These are phyloP conservation scores for Xylariaceae sp. DNA, from an alignment of 2,329 filamentous ascomycete species.

Conservation along the genomic window DNA sequence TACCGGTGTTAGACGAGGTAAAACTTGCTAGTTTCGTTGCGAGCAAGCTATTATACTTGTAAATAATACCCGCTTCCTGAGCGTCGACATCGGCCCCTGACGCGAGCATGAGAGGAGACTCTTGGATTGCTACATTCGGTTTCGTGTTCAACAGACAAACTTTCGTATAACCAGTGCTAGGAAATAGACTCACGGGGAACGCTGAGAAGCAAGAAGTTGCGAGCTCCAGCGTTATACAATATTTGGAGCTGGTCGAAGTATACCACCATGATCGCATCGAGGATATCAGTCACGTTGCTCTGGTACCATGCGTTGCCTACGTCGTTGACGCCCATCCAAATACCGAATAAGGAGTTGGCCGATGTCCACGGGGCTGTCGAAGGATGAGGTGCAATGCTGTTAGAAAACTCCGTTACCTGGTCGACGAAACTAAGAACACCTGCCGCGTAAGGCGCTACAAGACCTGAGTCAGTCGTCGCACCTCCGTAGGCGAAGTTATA, in stretches of 20 bases:
- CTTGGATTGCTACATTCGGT: neutral
- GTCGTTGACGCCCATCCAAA: slow-evolving; percentile 2
- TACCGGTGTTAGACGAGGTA: neutral
- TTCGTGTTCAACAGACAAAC: neutral
- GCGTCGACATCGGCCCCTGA: neutral
- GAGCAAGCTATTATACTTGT: neutral
- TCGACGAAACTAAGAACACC: neutral
- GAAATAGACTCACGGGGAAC: neutral
- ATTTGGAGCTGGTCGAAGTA: neutral
- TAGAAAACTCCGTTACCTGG: neutral
- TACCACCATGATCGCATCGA: neutral
- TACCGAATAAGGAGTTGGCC: neutral
- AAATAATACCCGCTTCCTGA: neutral
- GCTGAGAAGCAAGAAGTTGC: neutral
- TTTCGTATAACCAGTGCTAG: neutral
- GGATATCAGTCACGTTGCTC: neutral
- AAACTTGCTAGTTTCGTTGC: neutral
- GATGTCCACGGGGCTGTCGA: neutral
- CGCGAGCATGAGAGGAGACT: neutral
- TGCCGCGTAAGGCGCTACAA: neutral
- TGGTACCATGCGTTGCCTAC: neutral
- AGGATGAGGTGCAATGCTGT: neutral
- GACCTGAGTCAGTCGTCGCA: neutral
- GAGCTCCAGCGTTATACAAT: neutral
- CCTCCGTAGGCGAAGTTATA: slow-evolving; percentile 2